Conservation (phyloP, 352 stramenopile genomes). For the Globisporangium viniferum region DNA sequence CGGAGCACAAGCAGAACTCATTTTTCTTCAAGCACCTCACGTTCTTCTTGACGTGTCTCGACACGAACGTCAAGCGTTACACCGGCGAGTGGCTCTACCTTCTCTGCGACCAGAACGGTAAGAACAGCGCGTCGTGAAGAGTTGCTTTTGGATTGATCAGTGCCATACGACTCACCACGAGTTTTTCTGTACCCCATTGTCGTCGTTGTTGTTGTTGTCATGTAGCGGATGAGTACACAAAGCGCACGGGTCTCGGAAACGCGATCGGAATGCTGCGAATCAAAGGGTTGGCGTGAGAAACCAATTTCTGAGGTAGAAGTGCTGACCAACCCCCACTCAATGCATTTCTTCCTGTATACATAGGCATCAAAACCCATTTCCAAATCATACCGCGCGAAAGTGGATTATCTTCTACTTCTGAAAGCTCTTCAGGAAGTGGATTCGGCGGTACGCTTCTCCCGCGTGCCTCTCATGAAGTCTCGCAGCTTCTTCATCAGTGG, state of each 20-base stretch:
- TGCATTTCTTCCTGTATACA: not conserved
- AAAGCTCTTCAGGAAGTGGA: conserved; percentile 11
- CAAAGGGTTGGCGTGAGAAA: conserved; percentile 49
- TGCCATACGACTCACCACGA: not conserved
- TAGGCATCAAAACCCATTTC: not conserved
- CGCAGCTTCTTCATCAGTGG: conserved; percentile 1
- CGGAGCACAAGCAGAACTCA: not conserved
- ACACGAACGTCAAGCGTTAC: conserved; percentile 68
- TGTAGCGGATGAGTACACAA: conserved; percentile 69
- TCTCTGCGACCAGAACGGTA: conserved; percentile 76
- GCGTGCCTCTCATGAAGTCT: not conserved
- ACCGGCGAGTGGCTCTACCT: conserved; percentile 70
- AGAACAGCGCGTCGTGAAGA: not conserved
- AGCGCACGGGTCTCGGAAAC: conserved; percentile 65
- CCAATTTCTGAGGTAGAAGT: not conserved
- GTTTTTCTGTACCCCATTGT: conserved; percentile 2
- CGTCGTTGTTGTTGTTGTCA: not conserved
- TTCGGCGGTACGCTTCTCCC: conserved; percentile 3
- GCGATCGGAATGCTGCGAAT: conserved; percentile 69
- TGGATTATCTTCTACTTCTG: not conserved
- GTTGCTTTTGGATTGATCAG: not conserved
- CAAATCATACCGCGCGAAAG: not conserved
- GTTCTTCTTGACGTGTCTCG: conserved; percentile 69
- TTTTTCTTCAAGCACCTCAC: conserved; percentile 64
- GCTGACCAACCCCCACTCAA: not conserved